phyloP scores from a whole-genome alignment of 345 rosid genomes.

The Lumnitzera littorea region DNA sequence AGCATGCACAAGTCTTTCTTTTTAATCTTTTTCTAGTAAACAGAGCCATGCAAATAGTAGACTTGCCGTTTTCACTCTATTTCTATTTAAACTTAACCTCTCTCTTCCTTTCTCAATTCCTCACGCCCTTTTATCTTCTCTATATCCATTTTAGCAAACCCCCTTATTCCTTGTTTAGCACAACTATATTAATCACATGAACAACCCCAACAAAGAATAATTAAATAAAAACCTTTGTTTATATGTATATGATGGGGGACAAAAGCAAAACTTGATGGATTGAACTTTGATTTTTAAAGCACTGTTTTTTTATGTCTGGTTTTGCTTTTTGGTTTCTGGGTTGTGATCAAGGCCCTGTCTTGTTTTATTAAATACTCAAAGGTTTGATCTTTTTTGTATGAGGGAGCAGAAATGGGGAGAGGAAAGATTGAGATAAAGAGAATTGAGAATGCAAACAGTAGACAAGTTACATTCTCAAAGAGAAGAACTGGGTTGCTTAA shows the following conservation, averaged over 20 bases:
- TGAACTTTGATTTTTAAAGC: no score
- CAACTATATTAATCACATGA: constrained; percentile 19
- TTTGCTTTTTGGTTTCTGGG: constrained; percentile 2
- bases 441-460: constrained; percentile 90
- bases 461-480: constrained; percentile 96
- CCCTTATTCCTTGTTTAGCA: constrained; percentile 17
- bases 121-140: constrained; percentile 18
- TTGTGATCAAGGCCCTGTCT: neutral
- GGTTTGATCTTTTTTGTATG: neutral
- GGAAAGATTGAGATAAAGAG: constrained; percentile 93
- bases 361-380: neutral
- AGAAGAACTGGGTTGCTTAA: constrained; percentile 87
- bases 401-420: constrained; percentile 53
- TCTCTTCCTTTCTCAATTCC: constrained; percentile 6
- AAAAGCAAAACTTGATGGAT: no score
- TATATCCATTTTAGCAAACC: constrained; percentile 15
- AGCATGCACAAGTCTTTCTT: constrained; percentile 16
- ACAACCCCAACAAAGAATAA: no score
- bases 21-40: no score
- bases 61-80: constrained; percentile 10
- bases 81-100: constrained; percentile 20
- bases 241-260: no score
- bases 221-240: no score
- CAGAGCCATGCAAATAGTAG: constrained; percentile 9
- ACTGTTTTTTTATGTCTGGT: neutral